Evolutionary conservation across 345 rosid species (phyloP).

Genomic region (Gossypium australe): DNA sequence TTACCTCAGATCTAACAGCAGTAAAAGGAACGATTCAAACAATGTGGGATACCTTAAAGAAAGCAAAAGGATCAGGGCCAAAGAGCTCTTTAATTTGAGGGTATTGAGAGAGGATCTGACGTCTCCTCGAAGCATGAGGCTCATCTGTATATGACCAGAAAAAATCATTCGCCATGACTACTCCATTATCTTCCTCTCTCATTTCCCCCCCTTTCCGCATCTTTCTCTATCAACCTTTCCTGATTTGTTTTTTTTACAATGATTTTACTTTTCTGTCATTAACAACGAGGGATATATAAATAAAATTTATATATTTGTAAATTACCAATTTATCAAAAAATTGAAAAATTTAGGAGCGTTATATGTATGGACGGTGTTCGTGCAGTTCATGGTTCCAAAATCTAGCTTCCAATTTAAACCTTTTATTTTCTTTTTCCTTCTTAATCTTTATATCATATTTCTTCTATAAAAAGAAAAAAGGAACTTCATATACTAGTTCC

Average conservation of each 20-base stretch:
- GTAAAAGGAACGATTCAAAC: neutral
- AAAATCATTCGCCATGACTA: slow-evolving; percentile 65
- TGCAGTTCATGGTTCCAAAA: neutral
- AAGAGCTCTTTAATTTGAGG: slow-evolving; percentile 80
- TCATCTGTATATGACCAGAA: slow-evolving; percentile 94
- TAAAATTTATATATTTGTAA: too few species aligned
- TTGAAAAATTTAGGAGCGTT: neutral
- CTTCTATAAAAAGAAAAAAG: neutral
- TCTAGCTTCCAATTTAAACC: neutral
- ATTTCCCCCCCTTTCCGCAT: slow-evolving; percentile 27
- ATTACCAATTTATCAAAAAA: neutral
- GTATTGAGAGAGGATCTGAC: slow-evolving; percentile 79
- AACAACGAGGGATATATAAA: neutral
- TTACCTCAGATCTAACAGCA: slow-evolving; percentile 5
- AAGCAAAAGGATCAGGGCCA: slow-evolving; percentile 82
- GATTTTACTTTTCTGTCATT: neutral
- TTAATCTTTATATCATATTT: neutral
- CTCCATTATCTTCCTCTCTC: slow-evolving; percentile 27
- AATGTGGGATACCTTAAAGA: slow-evolving; percentile 43
- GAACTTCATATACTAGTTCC: too few species aligned
- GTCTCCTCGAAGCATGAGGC: slow-evolving; percentile 75
- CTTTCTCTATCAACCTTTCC: slow-evolving; percentile 14
- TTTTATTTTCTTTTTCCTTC: too few species aligned
- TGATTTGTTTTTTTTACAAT: neutral
- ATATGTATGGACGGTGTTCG: neutral